Evolutionary conservation across 345 rosid species (phyloP).

Genomic region (Nephelium lappaceum): DNA sequence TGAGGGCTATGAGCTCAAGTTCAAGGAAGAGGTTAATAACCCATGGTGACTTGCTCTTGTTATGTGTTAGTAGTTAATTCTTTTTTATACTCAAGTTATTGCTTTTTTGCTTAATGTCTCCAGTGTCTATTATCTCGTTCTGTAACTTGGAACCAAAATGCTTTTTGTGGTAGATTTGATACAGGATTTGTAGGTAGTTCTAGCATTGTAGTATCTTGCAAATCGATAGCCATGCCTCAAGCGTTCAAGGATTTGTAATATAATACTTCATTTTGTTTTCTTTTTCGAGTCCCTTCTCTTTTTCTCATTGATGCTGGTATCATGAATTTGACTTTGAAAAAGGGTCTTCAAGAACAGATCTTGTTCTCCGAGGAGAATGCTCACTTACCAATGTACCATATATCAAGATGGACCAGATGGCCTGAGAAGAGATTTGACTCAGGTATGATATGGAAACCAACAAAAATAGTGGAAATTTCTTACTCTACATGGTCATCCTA

Average conservation of each 20-base stretch:
- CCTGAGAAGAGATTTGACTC: neutral
- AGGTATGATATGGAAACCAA: neutral
- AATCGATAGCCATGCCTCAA: neutral
- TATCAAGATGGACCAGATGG: neutral
- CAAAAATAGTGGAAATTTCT: no score
- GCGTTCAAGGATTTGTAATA: constrained; percentile 8
- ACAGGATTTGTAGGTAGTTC: constrained; percentile 14
- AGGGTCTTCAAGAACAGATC: neutral
- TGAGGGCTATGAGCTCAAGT: constrained; percentile 50
- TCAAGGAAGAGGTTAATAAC: constrained; percentile 50
- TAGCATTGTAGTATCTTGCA: constrained; percentile 5
- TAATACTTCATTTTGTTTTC: neutral
- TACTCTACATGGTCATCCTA: neutral
- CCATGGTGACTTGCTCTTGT: constrained; percentile 51
- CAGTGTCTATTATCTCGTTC: neutral
- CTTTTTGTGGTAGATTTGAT: constrained; percentile 10
- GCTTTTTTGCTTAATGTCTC: neutral
- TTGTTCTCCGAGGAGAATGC: neutral
- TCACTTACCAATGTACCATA: neutral
- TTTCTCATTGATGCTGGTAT: neutral
- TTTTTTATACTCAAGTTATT: neutral
- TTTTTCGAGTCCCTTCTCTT: neutral
- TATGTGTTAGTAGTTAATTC: neutral
- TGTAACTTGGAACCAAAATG: constrained; percentile 15
- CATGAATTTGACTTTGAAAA: neutral